Percentiles rank a stretch among this genome's conserved stretches.
These are phyloP conservation scores for Rhodotorula paludigena DNA, from an alignment of 768 basidiomycete genomes.

Conservation along the genomic window DNA sequence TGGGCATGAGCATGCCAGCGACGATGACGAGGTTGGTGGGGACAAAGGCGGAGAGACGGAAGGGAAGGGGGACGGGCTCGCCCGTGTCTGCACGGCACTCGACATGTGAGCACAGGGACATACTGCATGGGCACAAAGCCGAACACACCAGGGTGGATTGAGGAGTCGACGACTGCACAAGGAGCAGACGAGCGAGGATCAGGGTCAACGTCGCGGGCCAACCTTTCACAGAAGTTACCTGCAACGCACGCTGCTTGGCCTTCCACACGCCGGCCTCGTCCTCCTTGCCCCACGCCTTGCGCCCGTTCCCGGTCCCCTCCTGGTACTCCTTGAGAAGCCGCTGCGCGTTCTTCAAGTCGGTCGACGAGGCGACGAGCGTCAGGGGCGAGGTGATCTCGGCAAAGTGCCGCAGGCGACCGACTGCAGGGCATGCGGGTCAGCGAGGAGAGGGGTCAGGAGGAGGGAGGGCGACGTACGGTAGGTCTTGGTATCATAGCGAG, in stretches of 20 bases:
- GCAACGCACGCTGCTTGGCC: conserved; percentile 39
- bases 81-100: conserved; percentile 46
- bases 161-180: conserved; percentile 39
- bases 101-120: too few species aligned
- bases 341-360: conserved; percentile 36
- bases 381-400: conserved; percentile 42
- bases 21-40: conserved; percentile 49
- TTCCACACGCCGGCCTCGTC: conserved; percentile 34
- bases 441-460: background rate
- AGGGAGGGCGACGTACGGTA: conserved; percentile 20
- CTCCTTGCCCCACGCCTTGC: conserved; percentile 35
- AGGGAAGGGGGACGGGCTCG: conserved; percentile 49
- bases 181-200: background rate
- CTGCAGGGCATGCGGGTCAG: background rate
- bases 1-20: conserved; percentile 52
- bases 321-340: conserved; percentile 39
- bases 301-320: conserved; percentile 22
- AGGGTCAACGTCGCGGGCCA: background rate
- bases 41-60: conserved; percentile 50
- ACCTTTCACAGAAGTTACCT: too few species aligned
- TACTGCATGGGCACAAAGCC: background rate
- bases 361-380: conserved; percentile 40
- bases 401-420: conserved; percentile 43
- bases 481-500: conserved; percentile 36
- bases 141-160: conserved; percentile 37